phyloP scores from a whole-genome alignment of 345 rosid species.

The Sonneratia alba region DNA sequence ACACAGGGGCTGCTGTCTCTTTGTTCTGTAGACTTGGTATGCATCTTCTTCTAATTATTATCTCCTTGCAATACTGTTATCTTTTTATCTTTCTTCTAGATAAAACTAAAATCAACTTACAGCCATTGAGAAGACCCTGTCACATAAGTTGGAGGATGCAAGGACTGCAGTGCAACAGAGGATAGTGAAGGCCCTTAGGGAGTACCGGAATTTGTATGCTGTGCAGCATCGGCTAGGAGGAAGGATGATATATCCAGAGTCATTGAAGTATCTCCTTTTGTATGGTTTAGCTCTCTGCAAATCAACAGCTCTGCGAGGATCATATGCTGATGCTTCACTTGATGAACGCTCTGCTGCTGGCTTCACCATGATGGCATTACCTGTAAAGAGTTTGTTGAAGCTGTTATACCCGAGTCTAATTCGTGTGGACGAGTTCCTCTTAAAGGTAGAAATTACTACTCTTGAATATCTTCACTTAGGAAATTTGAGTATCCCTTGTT shows the following conservation, averaged over 20 bases:
- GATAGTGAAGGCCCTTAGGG: constrained; percentile 84
- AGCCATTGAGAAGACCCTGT: constrained; percentile 90
- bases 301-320: constrained; percentile 82
- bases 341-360: constrained; percentile 96
- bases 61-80: constrained; percentile 5
- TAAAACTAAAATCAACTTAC: constrained; percentile 15
- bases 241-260: constrained; percentile 90
- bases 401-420: constrained; percentile 78
- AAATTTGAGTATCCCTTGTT: neutral
- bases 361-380: constrained; percentile 90
- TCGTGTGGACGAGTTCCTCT: constrained; percentile 74
- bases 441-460: constrained; percentile 34
- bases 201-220: constrained; percentile 78
- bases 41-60: constrained; percentile 13
- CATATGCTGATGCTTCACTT: constrained; percentile 73
- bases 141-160: constrained; percentile 89
- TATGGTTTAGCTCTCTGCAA: constrained; percentile 82
- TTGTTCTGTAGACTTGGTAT: constrained; percentile 79
- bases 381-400: constrained; percentile 77
- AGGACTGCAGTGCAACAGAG: constrained; percentile 62
- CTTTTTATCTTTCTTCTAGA: neutral
- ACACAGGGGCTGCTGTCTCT: constrained; percentile 80
- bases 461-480: neutral
- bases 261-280: constrained; percentile 70
- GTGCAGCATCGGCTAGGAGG: constrained; percentile 96